Percentiles rank a stretch among this genome's conserved stretches.
Evolutionary conservation across 805 yeast species (phyloP).

Genomic region (Pichia ethanolica): DNA sequence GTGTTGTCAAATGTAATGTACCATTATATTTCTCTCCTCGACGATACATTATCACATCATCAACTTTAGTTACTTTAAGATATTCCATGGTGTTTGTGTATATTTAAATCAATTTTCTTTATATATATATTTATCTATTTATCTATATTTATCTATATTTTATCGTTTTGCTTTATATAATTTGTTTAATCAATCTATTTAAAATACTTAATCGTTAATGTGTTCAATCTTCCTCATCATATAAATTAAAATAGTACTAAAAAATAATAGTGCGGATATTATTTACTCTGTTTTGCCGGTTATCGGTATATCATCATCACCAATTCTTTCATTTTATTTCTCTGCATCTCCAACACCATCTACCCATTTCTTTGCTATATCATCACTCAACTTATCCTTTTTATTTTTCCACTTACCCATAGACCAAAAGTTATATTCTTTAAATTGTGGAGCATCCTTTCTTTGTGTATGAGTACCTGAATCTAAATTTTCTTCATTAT

Average conservation of each 20-base stretch:
- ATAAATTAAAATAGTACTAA: no score
- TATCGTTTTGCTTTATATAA: no score
- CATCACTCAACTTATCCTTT: conserved; percentile 42
- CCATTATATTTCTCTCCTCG: conserved; percentile 53
- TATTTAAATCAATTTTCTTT: no score
- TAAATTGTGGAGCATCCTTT: conserved; percentile 34
- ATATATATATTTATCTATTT: no score
- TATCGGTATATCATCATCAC: no score
- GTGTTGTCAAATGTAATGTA: conserved; percentile 62
- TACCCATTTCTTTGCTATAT: conserved; percentile 51
- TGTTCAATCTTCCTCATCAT: no score
- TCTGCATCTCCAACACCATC: conserved; percentile 25
- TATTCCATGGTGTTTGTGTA: conserved; percentile 37
- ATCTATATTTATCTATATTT: no score
- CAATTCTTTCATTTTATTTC: neutral
- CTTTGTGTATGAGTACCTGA: conserved; percentile 2
- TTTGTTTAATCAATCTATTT: no score
- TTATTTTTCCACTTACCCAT: conserved; percentile 52
- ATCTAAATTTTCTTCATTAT: neutral
- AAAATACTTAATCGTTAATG: no score
- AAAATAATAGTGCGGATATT: no score
- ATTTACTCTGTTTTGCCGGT: no score
- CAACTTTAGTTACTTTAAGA: conserved; percentile 45
- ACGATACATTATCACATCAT: conserved; percentile 41
- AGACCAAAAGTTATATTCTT: conserved; percentile 56